Conservation (phyloP, 441 rosid genomes). For the Adansonia madagascariensis region DNA sequence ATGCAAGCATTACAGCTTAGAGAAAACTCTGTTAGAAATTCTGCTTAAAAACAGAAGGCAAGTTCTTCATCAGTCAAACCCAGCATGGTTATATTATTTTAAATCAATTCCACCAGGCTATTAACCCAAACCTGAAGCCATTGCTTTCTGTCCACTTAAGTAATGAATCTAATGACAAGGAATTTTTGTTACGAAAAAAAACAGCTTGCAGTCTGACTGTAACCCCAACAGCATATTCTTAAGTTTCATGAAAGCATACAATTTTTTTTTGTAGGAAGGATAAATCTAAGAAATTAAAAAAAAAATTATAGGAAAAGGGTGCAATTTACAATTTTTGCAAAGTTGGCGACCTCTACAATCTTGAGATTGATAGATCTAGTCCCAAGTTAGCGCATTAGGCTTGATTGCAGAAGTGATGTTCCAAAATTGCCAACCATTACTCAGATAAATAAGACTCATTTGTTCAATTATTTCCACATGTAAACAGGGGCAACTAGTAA, state of each 20-base stretch:
- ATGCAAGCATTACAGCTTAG: neutral
- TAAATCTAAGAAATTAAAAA: neutral
- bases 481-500: neutral
- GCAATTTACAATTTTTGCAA: neutral
- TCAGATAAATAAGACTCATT: neutral
- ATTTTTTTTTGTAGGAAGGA: constrained; percentile 6
- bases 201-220: neutral
- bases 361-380: neutral
- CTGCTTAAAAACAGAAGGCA: neutral
- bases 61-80: constrained; percentile 8
- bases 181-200: neutral
- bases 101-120: neutral
- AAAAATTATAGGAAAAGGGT: neutral
- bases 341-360: neutral
- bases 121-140: neutral
- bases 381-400: neutral
- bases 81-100: neutral
- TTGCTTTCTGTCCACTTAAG: neutral
- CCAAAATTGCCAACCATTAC: neutral
- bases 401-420: constrained; percentile 1
- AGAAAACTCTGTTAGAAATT: neutral
- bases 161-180: neutral
- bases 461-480: neutral
- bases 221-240: neutral
- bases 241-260: neutral